Evolutionary conservation across 2,329 filamentous ascomycete genomes (phyloP).

Genomic region (Anisogramma anomala): DNA sequence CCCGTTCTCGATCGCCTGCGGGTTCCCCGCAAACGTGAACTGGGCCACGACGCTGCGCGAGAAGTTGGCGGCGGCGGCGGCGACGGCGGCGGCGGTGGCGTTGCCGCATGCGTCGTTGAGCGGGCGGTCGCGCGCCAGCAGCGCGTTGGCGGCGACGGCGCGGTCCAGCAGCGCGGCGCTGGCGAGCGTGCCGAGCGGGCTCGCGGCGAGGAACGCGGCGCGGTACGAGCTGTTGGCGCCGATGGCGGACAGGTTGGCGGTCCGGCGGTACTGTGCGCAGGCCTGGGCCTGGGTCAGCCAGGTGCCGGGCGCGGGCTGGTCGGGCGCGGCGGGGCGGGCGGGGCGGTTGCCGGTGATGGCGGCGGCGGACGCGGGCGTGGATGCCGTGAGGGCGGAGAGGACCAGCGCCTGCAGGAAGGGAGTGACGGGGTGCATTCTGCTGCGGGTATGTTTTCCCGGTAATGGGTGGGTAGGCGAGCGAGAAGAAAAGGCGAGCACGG

Average conservation of each 20-base stretch:
- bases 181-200: constrained; percentile 28
- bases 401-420: neutral
- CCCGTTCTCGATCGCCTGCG: neutral
- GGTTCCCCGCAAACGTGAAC: constrained; percentile 11
- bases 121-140: constrained; percentile 26
- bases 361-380: neutral
- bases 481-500: too few relatives aligned
- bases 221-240: constrained; percentile 33
- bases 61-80: constrained; percentile 32
- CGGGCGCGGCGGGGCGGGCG: neutral
- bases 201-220: constrained; percentile 30
- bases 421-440: neutral
- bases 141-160: constrained; percentile 25
- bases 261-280: constrained; percentile 31
- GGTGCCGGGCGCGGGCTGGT: neutral
- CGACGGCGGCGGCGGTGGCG: constrained; percentile 29
- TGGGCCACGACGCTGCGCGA: constrained; percentile 29
- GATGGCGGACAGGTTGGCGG: constrained; percentile 35
- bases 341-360: neutral
- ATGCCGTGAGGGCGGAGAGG: neutral
- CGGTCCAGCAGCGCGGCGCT: constrained; percentile 29
- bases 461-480: too few relatives aligned
- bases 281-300: neutral
- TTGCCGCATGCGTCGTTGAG: constrained; percentile 35
- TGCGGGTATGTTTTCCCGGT: too few relatives aligned